Evolutionary conservation across 495 filamentous ascomycete genomes (phyloP).

Genomic region (Aeminium ludgeri): DNA sequence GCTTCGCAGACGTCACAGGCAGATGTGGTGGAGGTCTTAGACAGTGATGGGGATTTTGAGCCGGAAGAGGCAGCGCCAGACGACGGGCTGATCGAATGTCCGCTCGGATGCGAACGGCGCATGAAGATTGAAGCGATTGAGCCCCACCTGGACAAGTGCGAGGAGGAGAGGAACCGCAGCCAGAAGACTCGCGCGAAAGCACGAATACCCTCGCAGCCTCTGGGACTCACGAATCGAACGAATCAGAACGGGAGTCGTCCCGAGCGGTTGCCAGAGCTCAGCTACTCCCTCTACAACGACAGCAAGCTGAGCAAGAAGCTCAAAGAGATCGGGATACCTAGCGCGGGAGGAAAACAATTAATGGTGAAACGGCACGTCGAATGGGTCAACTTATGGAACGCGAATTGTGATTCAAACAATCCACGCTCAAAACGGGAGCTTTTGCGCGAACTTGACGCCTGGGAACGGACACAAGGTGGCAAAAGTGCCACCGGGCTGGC

Average conservation of each 20-base stretch:
- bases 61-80: conserved; percentile 27
- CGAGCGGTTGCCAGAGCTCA: conserved; percentile 52
- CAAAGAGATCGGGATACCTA: conserved; percentile 62
- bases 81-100: conserved; percentile 66
- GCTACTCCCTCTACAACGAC: conserved; percentile 70
- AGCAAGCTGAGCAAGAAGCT: conserved; percentile 60
- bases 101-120: conserved; percentile 48
- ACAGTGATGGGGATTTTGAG: conserved; percentile 14
- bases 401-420: conserved; percentile 69
- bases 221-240: not conserved
- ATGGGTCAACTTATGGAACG: conserved; percentile 92
- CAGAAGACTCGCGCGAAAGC: conserved; percentile 2
- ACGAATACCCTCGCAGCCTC: not conserved
- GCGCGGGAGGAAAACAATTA: conserved; percentile 43
- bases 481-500: conserved; percentile 17
- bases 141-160: conserved; percentile 55
- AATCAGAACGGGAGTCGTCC: not conserved
- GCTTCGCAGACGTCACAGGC: conserved; percentile 22
- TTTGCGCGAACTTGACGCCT: conserved; percentile 57
- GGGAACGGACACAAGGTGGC: conserved; percentile 63
- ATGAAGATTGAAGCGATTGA: conserved; percentile 68
- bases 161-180: conserved; percentile 17
- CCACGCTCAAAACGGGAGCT: conserved; percentile 57
- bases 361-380: conserved; percentile 72
- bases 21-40: conserved; percentile 11